These are phyloP conservation scores for Phallus indusiatus DNA, from an alignment of 768 basidiomycete species.

Conservation along the genomic window DNA sequence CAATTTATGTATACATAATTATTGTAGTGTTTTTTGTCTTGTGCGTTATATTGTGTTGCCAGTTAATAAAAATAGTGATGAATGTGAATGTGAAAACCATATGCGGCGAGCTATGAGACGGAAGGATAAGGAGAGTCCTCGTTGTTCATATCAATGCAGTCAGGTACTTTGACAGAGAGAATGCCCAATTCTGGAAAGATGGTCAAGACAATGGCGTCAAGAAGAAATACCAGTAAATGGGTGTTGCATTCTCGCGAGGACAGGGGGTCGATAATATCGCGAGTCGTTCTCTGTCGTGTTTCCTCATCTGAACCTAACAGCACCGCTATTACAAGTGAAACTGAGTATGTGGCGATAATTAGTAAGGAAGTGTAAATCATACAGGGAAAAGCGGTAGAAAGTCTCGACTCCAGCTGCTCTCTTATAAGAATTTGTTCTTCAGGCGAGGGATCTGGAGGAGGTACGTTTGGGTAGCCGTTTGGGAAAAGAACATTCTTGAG, in stretches of 20 bases:
- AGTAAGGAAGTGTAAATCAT: conserved; percentile 7
- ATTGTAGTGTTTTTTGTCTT: background rate
- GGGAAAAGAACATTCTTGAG: conserved; percentile 76
- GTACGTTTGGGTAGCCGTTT: conserved; percentile 66
- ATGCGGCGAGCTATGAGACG: background rate
- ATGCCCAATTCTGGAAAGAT: conserved; percentile 74
- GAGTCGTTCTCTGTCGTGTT: conserved; percentile 31
- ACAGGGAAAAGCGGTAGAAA: conserved; percentile 35
- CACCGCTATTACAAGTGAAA: conserved; percentile 37
- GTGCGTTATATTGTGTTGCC: background rate
- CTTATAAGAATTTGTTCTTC: conserved; percentile 65
- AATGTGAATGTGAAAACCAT: background rate
- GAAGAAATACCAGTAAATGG: conserved; percentile 62
- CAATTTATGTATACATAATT: background rate
- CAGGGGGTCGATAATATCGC: conserved; percentile 50
- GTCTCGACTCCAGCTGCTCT: conserved; percentile 26
- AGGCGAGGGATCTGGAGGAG: conserved; percentile 61
- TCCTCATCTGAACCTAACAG: conserved; percentile 47
- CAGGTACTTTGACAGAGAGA: conserved; percentile 10
- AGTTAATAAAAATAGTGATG: background rate
- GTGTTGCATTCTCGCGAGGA: conserved; percentile 61
- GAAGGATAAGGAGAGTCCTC: background rate
- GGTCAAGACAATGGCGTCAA: conserved; percentile 62
- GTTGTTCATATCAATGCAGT: conserved; percentile 1
- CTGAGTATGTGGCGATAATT: conserved; percentile 8